A percentile compares a stretch with the other conserved stretches of the same genome.
Conservation (phyloP, 768 basidiomycete species). For the Russula dissimulans region DNA sequence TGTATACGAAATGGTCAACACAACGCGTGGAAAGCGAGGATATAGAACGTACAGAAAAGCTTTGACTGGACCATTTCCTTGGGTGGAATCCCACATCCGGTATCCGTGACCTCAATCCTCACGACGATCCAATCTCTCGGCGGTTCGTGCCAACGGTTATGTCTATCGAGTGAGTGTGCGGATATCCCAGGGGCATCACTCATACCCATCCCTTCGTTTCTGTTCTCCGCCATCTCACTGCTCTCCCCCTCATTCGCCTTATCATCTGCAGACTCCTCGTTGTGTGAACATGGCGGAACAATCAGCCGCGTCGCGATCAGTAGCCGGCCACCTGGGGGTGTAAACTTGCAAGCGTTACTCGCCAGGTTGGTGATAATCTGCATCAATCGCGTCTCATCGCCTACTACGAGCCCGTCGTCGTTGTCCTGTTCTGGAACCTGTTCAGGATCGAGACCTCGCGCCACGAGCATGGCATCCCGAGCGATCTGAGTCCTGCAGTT, state of each 20-base stretch:
- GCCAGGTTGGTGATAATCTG: constrained; percentile 82
- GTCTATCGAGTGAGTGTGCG: constrained; percentile 33
- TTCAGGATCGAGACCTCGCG: constrained; percentile 42
- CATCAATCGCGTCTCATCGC: constrained; percentile 73
- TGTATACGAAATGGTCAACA: neutral
- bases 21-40: neutral
- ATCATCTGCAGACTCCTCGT: neutral
- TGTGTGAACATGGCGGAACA: constrained; percentile 22
- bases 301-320: constrained; percentile 59
- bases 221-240: neutral
- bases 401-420: constrained; percentile 63
- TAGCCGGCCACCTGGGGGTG: constrained; percentile 57
- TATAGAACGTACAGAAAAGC: constrained; percentile 48
- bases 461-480: constrained; percentile 48
- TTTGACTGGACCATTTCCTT: constrained; percentile 64
- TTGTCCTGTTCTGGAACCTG: constrained; percentile 38
- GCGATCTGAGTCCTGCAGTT: constrained; percentile 37
- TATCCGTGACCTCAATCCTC: constrained; percentile 78
- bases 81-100: constrained; percentile 52
- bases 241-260: neutral
- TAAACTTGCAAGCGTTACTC: constrained; percentile 78
- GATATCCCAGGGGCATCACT: constrained; percentile 22
- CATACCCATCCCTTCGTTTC: neutral
- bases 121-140: constrained; percentile 61
- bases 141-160: constrained; percentile 39